A percentile compares a stretch with the other conserved stretches of the same genome.
phyloP scores from a whole-genome alignment of 805 yeast genomes.

The Helenozyma rhizophorensis region DNA sequence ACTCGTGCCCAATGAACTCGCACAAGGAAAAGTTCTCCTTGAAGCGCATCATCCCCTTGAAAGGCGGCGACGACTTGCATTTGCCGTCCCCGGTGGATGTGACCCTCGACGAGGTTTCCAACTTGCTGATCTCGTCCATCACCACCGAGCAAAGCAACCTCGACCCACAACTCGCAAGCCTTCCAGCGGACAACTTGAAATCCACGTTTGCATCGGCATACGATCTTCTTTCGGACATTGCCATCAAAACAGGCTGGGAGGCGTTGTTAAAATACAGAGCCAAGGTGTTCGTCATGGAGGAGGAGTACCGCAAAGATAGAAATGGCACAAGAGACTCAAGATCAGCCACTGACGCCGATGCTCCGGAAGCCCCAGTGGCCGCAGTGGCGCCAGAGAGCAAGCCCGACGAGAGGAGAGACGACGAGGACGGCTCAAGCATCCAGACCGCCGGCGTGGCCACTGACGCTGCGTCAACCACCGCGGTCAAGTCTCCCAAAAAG shows the following conservation, averaged over 20 bases:
- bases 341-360: constrained; percentile 6
- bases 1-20: constrained; percentile 79
- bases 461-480: constrained; percentile 36
- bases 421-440: neutral
- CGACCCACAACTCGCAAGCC: constrained; percentile 55
- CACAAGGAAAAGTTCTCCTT: constrained; percentile 63
- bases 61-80: constrained; percentile 53
- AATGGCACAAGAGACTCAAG: constrained; percentile 14
- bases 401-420: neutral
- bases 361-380: constrained; percentile 5
- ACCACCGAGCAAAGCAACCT: constrained; percentile 60
- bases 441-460: constrained; percentile 1
- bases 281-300: constrained; percentile 46
- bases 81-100: constrained; percentile 76
- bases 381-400: constrained; percentile 3
- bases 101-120: constrained; percentile 61
- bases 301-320: constrained; percentile 41
- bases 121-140: constrained; percentile 61
- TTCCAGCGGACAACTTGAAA: constrained; percentile 68
- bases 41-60: constrained; percentile 54
- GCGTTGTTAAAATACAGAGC: constrained; percentile 41
- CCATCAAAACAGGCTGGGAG: constrained; percentile 44
- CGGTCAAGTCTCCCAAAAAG: constrained; percentile 32
- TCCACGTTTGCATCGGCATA: constrained; percentile 44
- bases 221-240: constrained; percentile 42